Evolutionary conservation across 805 yeast genomes (phyloP), one percentile per base, ranked within the genome.

Genomic region (Suhomyces sp.): DNA sequence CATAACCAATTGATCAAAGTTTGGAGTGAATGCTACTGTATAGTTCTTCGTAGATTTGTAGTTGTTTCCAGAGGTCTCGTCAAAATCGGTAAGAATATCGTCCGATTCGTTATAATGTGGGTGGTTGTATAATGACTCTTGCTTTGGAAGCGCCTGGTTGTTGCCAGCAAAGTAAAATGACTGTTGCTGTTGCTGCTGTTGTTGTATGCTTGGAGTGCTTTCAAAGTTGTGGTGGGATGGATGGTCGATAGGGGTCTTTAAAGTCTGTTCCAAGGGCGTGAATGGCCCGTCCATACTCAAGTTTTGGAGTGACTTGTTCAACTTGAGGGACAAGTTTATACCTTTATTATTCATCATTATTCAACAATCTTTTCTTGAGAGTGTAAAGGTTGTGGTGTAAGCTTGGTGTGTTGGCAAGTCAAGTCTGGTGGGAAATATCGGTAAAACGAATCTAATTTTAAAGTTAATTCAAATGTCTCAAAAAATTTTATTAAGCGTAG

Each of bases 261-360:
- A 59, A 0, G 78, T 75, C 56, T 73, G 78, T 33, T 75, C 79
- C 44, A 72, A 60, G n/a, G 79, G 79, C 3, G 79, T 75, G 55
- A 60, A 71, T n/a, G 79, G 79, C 7, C 60, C 66, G 9, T 54
- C 43, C 15, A 59, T 62, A 19, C 46, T 46, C 39, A 64, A 50
- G 48, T 64, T 59, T 21, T 60, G 59, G 45, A 67, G 59, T 19
- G 71, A 57, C 55, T 67, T 65, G 62, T 66, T 71, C 22, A 72
- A 56, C 55, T 71, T 69, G 51, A 74, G 64, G 43, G 68, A 60
- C 51, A 73, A 66, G 49, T 69, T 67, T 17, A 58, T 47, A 47
- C 69, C 68, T 48, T 70, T 68, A 49, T 72, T 72, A 19, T 60
- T 49, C 70, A 66, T 67, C 40, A 40, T 37, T 37, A 13, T 17